phyloP scores from a whole-genome alignment of 768 basidiomycete species.

The Boletus pseudopeckii region DNA sequence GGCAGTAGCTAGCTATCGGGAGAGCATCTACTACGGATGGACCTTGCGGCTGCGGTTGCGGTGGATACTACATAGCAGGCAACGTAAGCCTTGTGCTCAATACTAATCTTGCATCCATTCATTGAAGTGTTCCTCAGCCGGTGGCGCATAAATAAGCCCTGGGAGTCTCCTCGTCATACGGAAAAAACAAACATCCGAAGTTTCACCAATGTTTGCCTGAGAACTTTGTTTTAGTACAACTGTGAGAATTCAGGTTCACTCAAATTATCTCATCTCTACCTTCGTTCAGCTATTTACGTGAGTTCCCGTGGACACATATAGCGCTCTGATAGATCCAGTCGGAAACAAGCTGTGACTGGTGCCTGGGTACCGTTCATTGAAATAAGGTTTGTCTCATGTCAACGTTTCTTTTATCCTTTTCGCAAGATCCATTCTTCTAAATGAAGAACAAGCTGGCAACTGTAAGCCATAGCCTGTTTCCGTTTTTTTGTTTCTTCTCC shows the following conservation, averaged over 20 bases:
- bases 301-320: constrained; percentile 19
- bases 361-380: constrained; percentile 22
- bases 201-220: constrained; percentile 14
- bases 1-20: neutral
- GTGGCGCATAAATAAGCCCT: constrained; percentile 13
- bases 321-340: constrained; percentile 7
- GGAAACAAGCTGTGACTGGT: constrained; percentile 13
- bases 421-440: constrained; percentile 19
- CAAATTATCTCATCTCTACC: constrained; percentile 10
- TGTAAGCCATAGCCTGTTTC: constrained; percentile 7
- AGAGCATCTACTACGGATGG: neutral
- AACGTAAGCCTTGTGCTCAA: neutral
- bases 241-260: constrained; percentile 23
- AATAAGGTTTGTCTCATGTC: constrained; percentile 33
- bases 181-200: constrained; percentile 16
- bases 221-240: neutral
- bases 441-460: constrained; percentile 18
- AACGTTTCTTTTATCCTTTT: constrained; percentile 26
- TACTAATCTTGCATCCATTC: neutral
- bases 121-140: neutral
- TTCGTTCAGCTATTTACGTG: constrained; percentile 11
- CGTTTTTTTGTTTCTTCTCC: constrained; percentile 15
- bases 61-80: neutral
- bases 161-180: constrained; percentile 1
- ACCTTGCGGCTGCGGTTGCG: neutral